Percentiles rank a stretch among this genome's conserved stretches.
Conservation (phyloP, 768 basidiomycete genomes). For the Russula emetica region DNA sequence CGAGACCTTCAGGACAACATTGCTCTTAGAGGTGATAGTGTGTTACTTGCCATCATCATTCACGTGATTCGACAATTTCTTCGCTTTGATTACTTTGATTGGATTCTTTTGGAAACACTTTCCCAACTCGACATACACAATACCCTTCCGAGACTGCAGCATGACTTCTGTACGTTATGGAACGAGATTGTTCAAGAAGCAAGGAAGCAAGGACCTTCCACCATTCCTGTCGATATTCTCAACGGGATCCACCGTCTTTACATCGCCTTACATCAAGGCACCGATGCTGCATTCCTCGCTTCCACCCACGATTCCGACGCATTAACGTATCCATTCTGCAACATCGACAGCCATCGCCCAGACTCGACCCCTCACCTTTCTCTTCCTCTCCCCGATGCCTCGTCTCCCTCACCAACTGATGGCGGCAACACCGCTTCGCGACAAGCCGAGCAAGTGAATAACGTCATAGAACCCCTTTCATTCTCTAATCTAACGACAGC, state of each 20-base stretch:
- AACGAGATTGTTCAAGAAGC: neutral
- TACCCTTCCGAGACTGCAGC: neutral
- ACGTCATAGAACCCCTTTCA: no score
- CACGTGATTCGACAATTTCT: neutral
- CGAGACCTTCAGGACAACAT: neutral
- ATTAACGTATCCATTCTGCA: neutral
- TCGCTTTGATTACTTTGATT: rapidly evolving
- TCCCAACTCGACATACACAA: neutral
- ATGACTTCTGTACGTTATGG: neutral
- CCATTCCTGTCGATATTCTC: neutral
- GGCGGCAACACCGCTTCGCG: no score
- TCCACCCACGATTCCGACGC: neutral
- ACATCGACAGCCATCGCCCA: neutral
- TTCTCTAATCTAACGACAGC: no score
- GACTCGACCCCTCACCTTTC: no score
- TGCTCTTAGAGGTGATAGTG: neutral
- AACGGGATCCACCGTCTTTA: neutral
- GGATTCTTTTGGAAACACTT: neutral
- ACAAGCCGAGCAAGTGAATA: no score
- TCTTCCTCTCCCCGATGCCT: no score
- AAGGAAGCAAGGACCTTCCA: neutral
- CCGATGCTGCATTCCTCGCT: neutral
- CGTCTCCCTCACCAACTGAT: no score
- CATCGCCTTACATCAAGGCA: neutral
- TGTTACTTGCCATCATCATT: neutral